Evolutionary conservation across 345 rosid genomes (phyloP).

Genomic region (Gynandropsis gynandra): DNA sequence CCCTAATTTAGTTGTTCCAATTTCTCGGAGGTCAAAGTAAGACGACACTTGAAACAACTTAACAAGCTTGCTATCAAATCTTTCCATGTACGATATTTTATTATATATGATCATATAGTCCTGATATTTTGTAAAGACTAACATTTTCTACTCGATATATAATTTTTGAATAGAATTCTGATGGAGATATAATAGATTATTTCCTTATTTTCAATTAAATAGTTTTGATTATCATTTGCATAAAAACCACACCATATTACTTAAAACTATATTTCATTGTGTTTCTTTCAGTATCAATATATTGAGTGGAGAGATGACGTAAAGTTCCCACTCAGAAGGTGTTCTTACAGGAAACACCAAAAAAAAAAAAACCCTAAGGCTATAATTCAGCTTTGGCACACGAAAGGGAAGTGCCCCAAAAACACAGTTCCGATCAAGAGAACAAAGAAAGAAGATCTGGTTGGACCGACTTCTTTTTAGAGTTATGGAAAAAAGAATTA

Average conservation of each 20-base stretch:
- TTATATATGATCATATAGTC: no score
- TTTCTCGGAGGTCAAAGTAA: no score
- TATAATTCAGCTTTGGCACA: slow-evolving; percentile 37
- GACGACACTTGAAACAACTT: no score
- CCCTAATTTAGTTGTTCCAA: no score
- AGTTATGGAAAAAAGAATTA: slow-evolving; percentile 39
- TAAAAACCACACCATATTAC: background rate
- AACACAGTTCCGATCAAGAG: slow-evolving; percentile 43
- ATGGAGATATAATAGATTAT: background rate
- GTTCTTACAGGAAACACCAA: slow-evolving; percentile 11
- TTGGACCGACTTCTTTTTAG: slow-evolving; percentile 37
- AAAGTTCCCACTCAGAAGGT: slow-evolving; percentile 37
- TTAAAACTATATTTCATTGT: background rate
- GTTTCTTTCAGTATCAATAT: background rate
- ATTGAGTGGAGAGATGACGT: slow-evolving; percentile 34
- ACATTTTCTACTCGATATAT: no score
- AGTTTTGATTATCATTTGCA: background rate
- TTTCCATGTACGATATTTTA: no score
- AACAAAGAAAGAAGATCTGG: slow-evolving; percentile 34
- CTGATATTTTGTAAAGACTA: no score
- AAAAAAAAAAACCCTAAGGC: background rate
- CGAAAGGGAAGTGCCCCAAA: slow-evolving; percentile 39
- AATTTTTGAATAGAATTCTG: no score
- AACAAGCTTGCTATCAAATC: no score
- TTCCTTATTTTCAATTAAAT: background rate